These are phyloP conservation scores for Amyloporia xantha DNA, from an alignment of 768 basidiomycete species.

Conservation along the genomic window DNA sequence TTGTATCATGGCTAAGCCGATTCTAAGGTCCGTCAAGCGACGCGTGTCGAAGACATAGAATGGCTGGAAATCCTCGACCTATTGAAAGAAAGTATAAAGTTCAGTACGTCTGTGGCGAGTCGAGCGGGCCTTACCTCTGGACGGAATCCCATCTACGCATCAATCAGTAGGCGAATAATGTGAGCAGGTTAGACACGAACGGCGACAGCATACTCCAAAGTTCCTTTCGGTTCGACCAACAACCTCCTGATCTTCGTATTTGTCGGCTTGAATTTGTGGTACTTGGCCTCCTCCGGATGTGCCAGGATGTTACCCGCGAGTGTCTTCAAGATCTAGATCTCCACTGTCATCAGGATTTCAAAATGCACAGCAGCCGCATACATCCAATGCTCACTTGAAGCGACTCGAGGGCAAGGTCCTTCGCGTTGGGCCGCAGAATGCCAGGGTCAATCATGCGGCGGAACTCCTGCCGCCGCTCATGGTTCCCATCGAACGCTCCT, in stretches of 20 bases:
- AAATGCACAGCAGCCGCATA: background rate
- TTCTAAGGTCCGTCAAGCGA: conserved; percentile 46
- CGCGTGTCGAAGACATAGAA: conserved; percentile 57
- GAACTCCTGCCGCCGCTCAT: conserved; percentile 65
- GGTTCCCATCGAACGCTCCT: conserved; percentile 36
- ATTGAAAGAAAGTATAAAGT: too few relatives aligned
- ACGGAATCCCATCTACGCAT: conserved; percentile 60
- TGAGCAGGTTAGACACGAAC: conserved; percentile 32
- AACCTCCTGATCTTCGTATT: conserved; percentile 61
- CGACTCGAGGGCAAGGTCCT: conserved; percentile 50
- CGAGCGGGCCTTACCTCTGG: conserved; percentile 45
- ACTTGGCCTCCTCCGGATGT: conserved; percentile 70
- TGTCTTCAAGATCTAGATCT: conserved; percentile 50
- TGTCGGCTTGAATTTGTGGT: conserved; percentile 67
- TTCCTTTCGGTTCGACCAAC: conserved; percentile 63
- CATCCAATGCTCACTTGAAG: conserved; percentile 45
- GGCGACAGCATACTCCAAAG: conserved; percentile 74
- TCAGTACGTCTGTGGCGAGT: background rate
- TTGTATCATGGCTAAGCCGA: conserved; percentile 59
- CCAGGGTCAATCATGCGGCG: conserved; percentile 75
- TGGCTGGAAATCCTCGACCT: conserved; percentile 72
- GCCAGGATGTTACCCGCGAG: conserved; percentile 69
- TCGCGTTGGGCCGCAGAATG: conserved; percentile 64
- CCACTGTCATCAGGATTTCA: background rate
- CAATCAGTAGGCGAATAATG: background rate